Conservation (phyloP, 139 green algal genomes). For the Asterochloris sp. region DNA sequence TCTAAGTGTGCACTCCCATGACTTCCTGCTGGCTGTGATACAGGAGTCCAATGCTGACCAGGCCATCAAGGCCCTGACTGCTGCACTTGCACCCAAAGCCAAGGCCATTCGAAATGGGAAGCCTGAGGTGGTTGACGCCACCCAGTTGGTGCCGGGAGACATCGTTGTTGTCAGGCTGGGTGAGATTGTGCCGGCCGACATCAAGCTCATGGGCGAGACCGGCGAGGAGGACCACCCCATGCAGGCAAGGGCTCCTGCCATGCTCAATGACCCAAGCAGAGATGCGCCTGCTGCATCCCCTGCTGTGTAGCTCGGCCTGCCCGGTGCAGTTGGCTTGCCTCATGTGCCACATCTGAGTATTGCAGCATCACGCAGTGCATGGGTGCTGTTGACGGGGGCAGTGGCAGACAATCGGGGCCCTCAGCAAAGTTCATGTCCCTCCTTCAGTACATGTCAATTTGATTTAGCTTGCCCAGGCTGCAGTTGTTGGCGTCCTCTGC, state of each 20-base stretch:
- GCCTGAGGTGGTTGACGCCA: slow-evolving; percentile 49
- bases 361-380: too few species aligned
- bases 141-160: slow-evolving; percentile 71
- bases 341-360: background rate
- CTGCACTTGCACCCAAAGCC: slow-evolving; percentile 67
- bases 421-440: too few species aligned
- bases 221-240: slow-evolving; percentile 59
- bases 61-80: slow-evolving; percentile 80
- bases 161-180: slow-evolving; percentile 77
- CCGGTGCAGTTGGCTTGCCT: background rate
- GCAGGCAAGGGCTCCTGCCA: slow-evolving; percentile 40
- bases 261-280: background rate
- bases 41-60: slow-evolving; percentile 71
- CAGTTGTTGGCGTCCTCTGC: too few species aligned
- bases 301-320: too few species aligned
- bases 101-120: slow-evolving; percentile 52
- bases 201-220: slow-evolving; percentile 71
- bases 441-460: too few species aligned
- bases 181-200: slow-evolving; percentile 83
- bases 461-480: too few species aligned
- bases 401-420: too few species aligned
- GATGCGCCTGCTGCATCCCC: too few species aligned
- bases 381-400: too few species aligned
- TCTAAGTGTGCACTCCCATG: slow-evolving; percentile 19
- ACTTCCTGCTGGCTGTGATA: slow-evolving; percentile 31